phyloP scores from a whole-genome alignment of 495 filamentous ascomycete species.

The Talaromyces thailandensis region DNA sequence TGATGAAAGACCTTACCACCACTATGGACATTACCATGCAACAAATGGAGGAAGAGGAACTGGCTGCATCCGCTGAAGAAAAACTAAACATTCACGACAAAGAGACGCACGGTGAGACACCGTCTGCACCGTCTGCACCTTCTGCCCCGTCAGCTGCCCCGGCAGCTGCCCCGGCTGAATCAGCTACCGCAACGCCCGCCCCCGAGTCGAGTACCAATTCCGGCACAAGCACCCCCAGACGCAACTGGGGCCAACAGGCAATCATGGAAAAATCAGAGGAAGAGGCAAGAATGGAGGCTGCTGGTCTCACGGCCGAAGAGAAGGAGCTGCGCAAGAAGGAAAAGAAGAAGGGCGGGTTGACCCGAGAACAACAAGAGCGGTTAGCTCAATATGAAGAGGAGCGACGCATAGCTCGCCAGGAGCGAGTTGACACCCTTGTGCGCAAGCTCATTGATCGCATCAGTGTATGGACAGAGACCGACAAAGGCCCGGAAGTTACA shows the following conservation, averaged over 20 bases:
- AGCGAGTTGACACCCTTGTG: constrained; percentile 75
- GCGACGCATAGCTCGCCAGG: constrained; percentile 73
- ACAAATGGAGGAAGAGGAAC: constrained; percentile 53
- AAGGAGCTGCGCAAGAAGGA: constrained; percentile 70
- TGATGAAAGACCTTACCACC: constrained; percentile 84
- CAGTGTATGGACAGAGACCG: constrained; percentile 94
- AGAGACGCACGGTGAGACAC: constrained; percentile 25
- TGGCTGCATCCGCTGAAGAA: constrained; percentile 41
- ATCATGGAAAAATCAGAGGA: constrained; percentile 86
- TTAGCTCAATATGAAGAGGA: constrained; percentile 83
- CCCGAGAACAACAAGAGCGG: constrained; percentile 85
- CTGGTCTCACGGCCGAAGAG: constrained; percentile 65
- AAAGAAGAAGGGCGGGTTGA: constrained; percentile 79
- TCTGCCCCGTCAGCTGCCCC: constrained; percentile 14
- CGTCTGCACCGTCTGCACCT: constrained; percentile 12
- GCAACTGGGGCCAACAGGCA: constrained; percentile 64
- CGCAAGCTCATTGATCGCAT: constrained; percentile 84
- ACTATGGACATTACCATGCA: constrained; percentile 87
- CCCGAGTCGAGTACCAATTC: constrained; percentile 31
- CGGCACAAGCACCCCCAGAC: constrained; percentile 59
- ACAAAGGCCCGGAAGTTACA: constrained; percentile 79
- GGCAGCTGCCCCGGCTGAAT: constrained; percentile 11
- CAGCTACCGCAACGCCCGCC: constrained; percentile 17
- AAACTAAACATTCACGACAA: constrained; percentile 39
- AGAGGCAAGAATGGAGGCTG: constrained; percentile 62